A percentile compares a stretch with the other conserved stretches of the same genome.
These are phyloP conservation scores for Acanthamoeba sp. DNA, from an alignment of 208 protist species.

Conservation along the genomic window DNA sequence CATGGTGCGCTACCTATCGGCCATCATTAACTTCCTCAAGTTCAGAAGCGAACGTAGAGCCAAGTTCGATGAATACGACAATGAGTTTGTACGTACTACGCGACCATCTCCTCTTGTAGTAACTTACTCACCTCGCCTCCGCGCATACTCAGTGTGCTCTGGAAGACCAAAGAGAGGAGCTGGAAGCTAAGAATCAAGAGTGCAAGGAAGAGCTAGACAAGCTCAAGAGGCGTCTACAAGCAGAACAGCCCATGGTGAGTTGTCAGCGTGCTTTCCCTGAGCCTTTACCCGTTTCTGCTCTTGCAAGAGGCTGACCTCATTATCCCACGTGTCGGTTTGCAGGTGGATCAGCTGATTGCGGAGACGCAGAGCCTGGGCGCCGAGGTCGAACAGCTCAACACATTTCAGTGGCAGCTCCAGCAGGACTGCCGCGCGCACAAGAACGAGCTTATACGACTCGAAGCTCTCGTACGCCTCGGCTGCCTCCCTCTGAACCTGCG, in stretches of 20 bases:
- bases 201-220: background rate
- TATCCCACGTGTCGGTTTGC: too few species aligned
- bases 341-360: background rate
- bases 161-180: background rate
- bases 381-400: constrained; percentile 31
- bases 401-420: constrained; percentile 5
- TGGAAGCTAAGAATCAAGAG: background rate
- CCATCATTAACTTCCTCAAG: background rate
- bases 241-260: background rate
- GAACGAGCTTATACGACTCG: background rate
- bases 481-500: background rate
- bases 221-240: background rate
- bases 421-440: background rate
- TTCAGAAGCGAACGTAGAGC: background rate
- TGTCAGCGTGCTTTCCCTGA: background rate
- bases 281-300: too few species aligned
- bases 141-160: background rate
- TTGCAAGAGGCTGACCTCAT: too few species aligned
- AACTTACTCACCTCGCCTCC: background rate
- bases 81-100: background rate
- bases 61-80: constrained; percentile 23
- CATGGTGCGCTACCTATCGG: constrained; percentile 1
- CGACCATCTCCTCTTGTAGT: background rate
- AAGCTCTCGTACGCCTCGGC: background rate
- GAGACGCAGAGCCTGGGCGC: constrained; percentile 33